A percentile compares a stretch with the other conserved stretches of the same genome.
Conservation (phyloP, 2,329 filamentous ascomycete species). For the Lecanicillium sp. region DNA sequence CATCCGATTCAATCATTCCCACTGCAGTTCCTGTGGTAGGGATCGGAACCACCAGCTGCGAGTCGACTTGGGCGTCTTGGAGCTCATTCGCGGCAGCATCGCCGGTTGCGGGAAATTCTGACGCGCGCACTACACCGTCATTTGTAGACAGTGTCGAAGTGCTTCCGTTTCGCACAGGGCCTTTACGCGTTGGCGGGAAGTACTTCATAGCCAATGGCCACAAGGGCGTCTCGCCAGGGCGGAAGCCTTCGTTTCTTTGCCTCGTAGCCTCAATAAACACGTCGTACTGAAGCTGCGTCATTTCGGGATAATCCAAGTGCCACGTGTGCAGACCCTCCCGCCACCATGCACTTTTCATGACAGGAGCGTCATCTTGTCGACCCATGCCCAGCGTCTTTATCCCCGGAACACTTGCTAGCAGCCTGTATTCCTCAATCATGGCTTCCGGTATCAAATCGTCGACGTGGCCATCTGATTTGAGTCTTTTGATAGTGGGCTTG, state of each 20-base stretch:
- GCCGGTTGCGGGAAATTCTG: constrained; percentile 2
- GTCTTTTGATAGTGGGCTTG: constrained; percentile 46
- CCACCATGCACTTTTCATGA: constrained; percentile 53
- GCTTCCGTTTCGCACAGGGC: constrained; percentile 10
- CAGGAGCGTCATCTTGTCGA: constrained; percentile 50
- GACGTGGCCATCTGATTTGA: constrained; percentile 42
- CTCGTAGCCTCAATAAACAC: constrained; percentile 46
- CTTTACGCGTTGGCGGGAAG: constrained; percentile 37
- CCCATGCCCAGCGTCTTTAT: constrained; percentile 40
- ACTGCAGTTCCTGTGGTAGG: constrained; percentile 36
- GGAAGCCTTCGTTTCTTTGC: constrained; percentile 44
- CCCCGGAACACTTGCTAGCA: constrained; percentile 42
- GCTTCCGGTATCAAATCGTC: constrained; percentile 23
- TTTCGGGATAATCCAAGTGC: constrained; percentile 56
- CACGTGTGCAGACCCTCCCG: constrained; percentile 46
- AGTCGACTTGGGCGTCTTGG: constrained; percentile 16
- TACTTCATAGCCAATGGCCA: constrained; percentile 52
- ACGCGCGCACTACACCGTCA: constrained; percentile 12
- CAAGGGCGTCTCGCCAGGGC: constrained; percentile 39
- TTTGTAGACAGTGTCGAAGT: constrained; percentile 6
- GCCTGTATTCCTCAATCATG: constrained; percentile 33
- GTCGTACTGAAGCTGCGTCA: constrained; percentile 52
- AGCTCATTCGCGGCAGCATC: not conserved
- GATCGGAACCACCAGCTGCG: constrained; percentile 4
- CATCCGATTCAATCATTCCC: constrained; percentile 51